Conservation (phyloP, 805 yeast genomes). For the Starmerella riodocensis region DNA sequence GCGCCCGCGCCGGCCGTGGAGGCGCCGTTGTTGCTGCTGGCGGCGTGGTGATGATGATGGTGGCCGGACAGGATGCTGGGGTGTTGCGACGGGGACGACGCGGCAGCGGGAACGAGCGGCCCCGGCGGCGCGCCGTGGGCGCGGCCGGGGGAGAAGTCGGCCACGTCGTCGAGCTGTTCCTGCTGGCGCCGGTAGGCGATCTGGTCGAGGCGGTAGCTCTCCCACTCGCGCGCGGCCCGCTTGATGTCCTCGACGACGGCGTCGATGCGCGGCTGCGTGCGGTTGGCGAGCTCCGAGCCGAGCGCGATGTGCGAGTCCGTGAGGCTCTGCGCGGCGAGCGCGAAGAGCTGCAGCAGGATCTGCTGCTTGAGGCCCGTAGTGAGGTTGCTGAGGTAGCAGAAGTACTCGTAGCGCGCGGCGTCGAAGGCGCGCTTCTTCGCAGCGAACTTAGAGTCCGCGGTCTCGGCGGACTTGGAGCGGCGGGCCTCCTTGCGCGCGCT, state of each 20-base stretch:
- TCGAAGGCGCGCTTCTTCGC: conserved; percentile 32
- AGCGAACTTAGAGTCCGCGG: conserved; percentile 30
- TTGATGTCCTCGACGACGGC: conserved; percentile 26
- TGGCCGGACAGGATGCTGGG: too few relatives aligned
- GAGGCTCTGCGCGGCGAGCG: conserved; percentile 28
- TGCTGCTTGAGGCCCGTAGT: conserved; percentile 34
- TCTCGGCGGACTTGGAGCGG: conserved; percentile 21
- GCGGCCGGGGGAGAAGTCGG: too few relatives aligned
- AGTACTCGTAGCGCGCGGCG: conserved; percentile 33
- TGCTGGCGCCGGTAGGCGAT: conserved; percentile 29
- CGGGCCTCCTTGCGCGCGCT: conserved; percentile 24
- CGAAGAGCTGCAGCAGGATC: conserved; percentile 28
- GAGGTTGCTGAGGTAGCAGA: conserved; percentile 30
- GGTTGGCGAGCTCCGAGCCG: conserved; percentile 22
- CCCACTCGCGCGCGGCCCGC: conserved; percentile 28
- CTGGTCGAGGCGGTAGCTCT: conserved; percentile 29
- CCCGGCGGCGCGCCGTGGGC: too few relatives aligned
- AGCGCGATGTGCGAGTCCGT: conserved; percentile 23
- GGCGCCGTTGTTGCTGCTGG: too few relatives aligned
- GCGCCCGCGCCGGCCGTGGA: background rate
- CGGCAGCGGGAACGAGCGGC: too few relatives aligned
- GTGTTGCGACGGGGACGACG: too few relatives aligned
- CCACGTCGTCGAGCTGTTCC: conserved; percentile 19
- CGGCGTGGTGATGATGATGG: too few relatives aligned
- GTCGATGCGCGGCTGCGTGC: conserved; percentile 26